These are phyloP conservation scores for Alectoria sarmentosa DNA, from an alignment of 495 filamentous ascomycete genomes.

Conservation along the genomic window DNA sequence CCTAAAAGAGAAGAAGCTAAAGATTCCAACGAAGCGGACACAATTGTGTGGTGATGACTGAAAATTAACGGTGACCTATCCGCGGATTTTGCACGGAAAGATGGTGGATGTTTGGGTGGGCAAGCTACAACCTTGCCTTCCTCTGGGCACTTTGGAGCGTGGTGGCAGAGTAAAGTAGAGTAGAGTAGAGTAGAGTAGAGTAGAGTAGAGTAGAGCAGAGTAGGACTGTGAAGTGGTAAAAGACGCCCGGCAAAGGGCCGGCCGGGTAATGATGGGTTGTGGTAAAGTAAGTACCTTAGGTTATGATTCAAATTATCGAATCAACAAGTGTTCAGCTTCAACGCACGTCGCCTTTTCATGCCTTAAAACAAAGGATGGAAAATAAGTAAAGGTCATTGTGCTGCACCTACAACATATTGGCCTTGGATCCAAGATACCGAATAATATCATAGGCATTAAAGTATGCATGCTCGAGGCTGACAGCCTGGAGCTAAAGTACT, in stretches of 20 bases:
- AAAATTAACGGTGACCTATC: neutral
- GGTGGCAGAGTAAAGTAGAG: too few species aligned
- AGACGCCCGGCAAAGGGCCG: too few species aligned
- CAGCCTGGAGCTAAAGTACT: too few species aligned
- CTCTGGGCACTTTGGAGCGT: too few species aligned
- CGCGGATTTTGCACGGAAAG: neutral
- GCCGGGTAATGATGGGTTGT: neutral
- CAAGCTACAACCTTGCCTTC: neutral
- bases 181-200: too few species aligned
- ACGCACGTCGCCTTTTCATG: neutral
- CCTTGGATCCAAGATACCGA: too few species aligned
- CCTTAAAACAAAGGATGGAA: neutral
- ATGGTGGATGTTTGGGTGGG: neutral
- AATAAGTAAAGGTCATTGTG: slow-evolving; percentile 2
- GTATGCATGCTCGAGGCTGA: too few species aligned
- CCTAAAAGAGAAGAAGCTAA: neutral
- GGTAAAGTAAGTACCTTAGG: too few species aligned
- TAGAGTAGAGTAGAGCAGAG: too few species aligned
- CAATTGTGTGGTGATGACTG: neutral
- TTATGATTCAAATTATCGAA: too few species aligned
- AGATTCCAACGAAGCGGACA: neutral
- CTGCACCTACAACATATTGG: neutral
- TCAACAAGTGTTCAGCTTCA: neutral
- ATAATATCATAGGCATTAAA: too few species aligned
- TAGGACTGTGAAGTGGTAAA: too few species aligned